Evolutionary conservation across 352 stramenopile species (phyloP).

Genomic region (Pythium dissimile): DNA sequence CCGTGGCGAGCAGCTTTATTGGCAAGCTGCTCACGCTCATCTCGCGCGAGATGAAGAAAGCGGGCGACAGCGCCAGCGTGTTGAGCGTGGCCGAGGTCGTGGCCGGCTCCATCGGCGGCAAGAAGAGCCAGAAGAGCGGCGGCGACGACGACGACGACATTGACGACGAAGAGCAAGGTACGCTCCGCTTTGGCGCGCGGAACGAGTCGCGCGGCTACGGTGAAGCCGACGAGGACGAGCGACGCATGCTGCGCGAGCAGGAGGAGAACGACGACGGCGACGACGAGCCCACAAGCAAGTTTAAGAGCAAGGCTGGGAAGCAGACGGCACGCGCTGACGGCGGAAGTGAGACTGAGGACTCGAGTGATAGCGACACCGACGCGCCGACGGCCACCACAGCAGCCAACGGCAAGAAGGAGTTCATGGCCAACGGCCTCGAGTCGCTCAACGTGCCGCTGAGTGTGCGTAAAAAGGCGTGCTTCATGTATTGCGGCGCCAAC

Average conservation of each 20-base stretch:
- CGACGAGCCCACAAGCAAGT: constrained; percentile 15
- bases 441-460: constrained; percentile 67
- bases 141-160: constrained; percentile 85
- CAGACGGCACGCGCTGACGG: constrained; percentile 8
- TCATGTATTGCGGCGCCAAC: constrained; percentile 77
- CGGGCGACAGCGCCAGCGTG: constrained; percentile 45
- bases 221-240: constrained; percentile 94
- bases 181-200: constrained; percentile 74
- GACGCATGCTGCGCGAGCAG: constrained; percentile 42
- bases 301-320: constrained; percentile 27
- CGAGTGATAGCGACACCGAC: constrained; percentile 36
- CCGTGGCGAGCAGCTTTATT: constrained; percentile 89
- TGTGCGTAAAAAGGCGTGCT: constrained; percentile 87
- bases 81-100: constrained; percentile 49
- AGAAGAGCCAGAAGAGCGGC: constrained; percentile 43
- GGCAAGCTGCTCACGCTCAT: constrained; percentile 93
- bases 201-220: constrained; percentile 86
- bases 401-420: constrained; percentile 28
- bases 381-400: not conserved
- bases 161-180: constrained; percentile 86
- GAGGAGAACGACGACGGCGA: constrained; percentile 65
- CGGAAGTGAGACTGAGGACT: constrained; percentile 37
- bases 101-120: constrained; percentile 29
- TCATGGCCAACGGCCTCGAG: constrained; percentile 56
- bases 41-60: constrained; percentile 93